phyloP scores from a whole-genome alignment of 2,329 filamentous ascomycete species.

The Trichoderma harzianum region DNA sequence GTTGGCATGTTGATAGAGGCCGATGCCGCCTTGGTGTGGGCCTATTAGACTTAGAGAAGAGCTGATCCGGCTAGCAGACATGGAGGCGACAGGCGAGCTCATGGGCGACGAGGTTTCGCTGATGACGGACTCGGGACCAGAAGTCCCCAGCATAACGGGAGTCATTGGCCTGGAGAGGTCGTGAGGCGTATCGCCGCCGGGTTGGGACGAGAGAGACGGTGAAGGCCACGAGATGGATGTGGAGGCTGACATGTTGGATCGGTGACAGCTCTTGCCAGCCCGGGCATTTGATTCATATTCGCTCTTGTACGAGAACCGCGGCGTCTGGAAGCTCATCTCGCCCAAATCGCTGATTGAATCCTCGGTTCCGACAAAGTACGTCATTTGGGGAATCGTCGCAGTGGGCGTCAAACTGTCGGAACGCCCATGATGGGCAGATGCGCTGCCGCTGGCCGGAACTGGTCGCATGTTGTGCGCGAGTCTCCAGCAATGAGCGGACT shows the following conservation, averaged over 20 bases:
- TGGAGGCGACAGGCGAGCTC: constrained; percentile 48
- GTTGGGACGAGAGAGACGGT: constrained; percentile 13
- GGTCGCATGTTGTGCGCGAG: constrained; percentile 21
- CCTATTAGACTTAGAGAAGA: constrained; percentile 24
- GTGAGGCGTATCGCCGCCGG: constrained; percentile 18
- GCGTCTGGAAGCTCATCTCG: constrained; percentile 16
- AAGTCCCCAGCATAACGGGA: constrained; percentile 27
- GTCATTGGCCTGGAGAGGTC: constrained; percentile 28
- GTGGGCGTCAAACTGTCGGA: constrained; percentile 19
- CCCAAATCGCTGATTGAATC: constrained; percentile 29
- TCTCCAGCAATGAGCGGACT: background rate
- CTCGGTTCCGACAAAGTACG: constrained; percentile 38
- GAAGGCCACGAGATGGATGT: constrained; percentile 18
- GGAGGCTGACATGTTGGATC: constrained; percentile 11
- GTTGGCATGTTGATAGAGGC: background rate
- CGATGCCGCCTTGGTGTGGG: constrained; percentile 23
- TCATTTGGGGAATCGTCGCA: constrained; percentile 26
- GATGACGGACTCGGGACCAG: constrained; percentile 33
- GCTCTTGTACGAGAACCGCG: background rate
- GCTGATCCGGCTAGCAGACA: constrained; percentile 31
- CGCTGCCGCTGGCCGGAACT: constrained; percentile 18
- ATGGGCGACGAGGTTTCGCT: constrained; percentile 52
- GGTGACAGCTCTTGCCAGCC: constrained; percentile 3
- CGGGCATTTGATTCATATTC: background rate
- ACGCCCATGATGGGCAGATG: constrained; percentile 13